Evolutionary conservation across 768 basidiomycete species (phyloP), one percentile per base, ranked within the genome.

Genomic region (Naganishia kalamii): DNA sequence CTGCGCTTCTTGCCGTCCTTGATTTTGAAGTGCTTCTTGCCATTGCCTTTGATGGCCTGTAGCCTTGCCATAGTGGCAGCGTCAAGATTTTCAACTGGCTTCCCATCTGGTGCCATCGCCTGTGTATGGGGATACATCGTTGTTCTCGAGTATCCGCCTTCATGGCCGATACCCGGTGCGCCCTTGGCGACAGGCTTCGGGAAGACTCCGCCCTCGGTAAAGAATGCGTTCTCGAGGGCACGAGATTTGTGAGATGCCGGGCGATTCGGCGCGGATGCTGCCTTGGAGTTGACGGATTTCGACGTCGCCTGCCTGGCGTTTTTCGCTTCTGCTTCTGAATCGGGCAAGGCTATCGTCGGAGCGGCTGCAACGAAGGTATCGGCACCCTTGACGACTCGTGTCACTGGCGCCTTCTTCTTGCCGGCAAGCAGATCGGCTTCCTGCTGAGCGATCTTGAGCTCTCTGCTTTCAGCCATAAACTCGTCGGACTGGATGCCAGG

Each of bases 341-440:
- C 62, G 12, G 27, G 65, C 33, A 41, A 65, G 0, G 71, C 66
- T 19, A 62, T 67, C 51, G 67, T 62, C 37, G 75, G 70, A 23
- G 83, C 77, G 12, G 54, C 54, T 12, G 54, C 32, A 4, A 96
- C 82, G 73, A 86, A 94, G 0, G 93, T 93, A 74, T 91, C 87
- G 6, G 92, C 86, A 60, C 83, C 83, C 79, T 92, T 89, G 33
- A 82, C 83, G 41, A 97, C 94, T 43, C 91, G 85, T 1, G 92
- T 93, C 0, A 82, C 81, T 3, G 94, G 93, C 0, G 92, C 94
- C 35, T 84, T 84, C 79, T 99, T 99, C 80, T 89, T 90, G n/a
- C 86, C 85, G 21, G 73, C 65, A 10, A 47, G 64, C 27, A 47
- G 33, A n/a, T 59, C 57, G 8, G 84, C 82, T 68, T 78, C 76